Evolutionary conservation across 2,329 filamentous ascomycete species (phyloP).

Genomic region (Xylaria sp.): DNA sequence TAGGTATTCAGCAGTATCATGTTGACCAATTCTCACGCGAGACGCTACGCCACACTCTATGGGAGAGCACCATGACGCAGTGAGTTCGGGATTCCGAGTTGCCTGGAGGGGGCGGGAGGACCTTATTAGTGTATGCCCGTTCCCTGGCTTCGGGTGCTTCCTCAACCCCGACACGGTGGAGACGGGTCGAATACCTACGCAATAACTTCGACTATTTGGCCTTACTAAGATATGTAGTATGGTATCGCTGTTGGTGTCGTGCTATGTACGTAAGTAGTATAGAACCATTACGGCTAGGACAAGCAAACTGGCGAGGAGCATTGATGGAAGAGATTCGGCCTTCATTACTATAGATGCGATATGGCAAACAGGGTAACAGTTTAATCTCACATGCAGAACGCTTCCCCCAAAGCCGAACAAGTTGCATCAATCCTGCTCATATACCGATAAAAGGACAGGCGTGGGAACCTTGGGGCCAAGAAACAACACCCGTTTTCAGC

Average conservation of each 20-base stretch:
- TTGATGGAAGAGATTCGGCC: too few relatives aligned
- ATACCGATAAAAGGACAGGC: neutral
- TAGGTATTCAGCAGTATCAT: neutral
- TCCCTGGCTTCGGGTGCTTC: slow-evolving; percentile 27
- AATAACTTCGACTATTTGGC: neutral
- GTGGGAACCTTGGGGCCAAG: neutral
- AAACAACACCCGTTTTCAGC: slow-evolving; percentile 2
- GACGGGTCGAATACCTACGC: slow-evolving; percentile 3
- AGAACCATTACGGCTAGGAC: too few relatives aligned
- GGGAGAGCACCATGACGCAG: slow-evolving; percentile 12
- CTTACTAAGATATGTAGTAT: neutral
- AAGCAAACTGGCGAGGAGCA: too few relatives aligned
- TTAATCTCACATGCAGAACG: too few relatives aligned
- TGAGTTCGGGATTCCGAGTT: slow-evolving; percentile 13
- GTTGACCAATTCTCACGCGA: slow-evolving; percentile 1
- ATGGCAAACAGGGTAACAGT: too few relatives aligned
- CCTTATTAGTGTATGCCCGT: slow-evolving; percentile 6
- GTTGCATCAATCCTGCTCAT: slow-evolving; percentile 8
- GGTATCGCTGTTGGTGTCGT: too few relatives aligned
- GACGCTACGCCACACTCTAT: neutral
- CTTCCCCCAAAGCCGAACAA: neutral
- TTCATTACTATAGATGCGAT: too few relatives aligned
- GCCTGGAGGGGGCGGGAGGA: slow-evolving; percentile 3
- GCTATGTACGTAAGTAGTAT: too few relatives aligned
- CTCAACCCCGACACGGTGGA: slow-evolving; percentile 24